phyloP scores from a whole-genome alignment of 148 eudicot species.

The Chenopodium berlandieri region DNA sequence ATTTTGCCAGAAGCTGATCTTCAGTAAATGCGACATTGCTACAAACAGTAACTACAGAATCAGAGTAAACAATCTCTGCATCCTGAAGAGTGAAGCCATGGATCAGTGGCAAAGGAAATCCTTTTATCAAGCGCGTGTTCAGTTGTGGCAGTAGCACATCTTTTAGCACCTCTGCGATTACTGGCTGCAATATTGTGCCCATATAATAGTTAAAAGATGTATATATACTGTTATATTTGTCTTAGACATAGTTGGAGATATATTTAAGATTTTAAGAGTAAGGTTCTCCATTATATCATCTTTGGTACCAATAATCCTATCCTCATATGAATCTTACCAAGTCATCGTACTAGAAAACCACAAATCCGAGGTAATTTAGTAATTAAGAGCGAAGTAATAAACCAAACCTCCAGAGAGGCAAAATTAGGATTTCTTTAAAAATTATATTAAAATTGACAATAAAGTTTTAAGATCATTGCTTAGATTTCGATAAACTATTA shows the following conservation, averaged over 20 bases:
- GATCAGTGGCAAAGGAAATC: conserved; percentile 60
- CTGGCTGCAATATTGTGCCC: conserved; percentile 47
- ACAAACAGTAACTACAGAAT: conserved; percentile 51
- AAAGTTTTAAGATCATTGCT: too few species aligned
- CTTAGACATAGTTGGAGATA: background rate
- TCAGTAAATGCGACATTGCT: conserved; percentile 39
- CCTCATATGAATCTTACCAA: too few species aligned
- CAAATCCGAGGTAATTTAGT: background rate
- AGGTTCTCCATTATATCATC: background rate
- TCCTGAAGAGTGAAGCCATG: conserved; percentile 64
- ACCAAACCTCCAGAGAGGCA: too few species aligned
- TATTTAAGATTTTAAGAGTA: background rate
- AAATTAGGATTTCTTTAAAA: too few species aligned
- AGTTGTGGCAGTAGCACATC: conserved; percentile 56
- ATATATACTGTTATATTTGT: background rate
- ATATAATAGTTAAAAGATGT: background rate
- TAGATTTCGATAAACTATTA: too few species aligned
- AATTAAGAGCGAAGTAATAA: background rate
- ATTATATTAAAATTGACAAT: too few species aligned
- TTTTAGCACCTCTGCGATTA: conserved; percentile 47
- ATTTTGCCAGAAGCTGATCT: conserved; percentile 13
- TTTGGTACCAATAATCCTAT: background rate
- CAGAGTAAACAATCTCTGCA: conserved; percentile 44
- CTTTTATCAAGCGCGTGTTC: conserved; percentile 49
- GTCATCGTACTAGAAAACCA: background rate